These are phyloP conservation scores for Glonium stellatum DNA, from an alignment of 495 filamentous ascomycete species.

Conservation along the genomic window DNA sequence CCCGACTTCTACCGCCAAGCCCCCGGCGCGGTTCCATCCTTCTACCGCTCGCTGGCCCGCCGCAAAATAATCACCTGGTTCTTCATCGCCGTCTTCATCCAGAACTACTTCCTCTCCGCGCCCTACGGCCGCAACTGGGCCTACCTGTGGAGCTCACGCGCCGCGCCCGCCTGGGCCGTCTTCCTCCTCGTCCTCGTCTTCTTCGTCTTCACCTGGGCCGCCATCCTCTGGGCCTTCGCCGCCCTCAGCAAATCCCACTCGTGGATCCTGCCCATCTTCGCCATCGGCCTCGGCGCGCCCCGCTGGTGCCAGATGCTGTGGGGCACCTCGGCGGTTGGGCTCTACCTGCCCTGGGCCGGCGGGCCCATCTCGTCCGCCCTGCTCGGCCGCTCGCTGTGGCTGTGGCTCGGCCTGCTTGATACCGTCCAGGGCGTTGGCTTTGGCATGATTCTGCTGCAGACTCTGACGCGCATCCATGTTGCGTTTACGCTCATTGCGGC, in stretches of 20 bases:
- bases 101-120: constrained; percentile 60
- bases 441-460: constrained; percentile 58
- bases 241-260: constrained; percentile 47
- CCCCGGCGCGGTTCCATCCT: constrained; percentile 59
- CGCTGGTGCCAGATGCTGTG: constrained; percentile 63
- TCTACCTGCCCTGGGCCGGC: constrained; percentile 55
- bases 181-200: constrained; percentile 50
- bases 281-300: constrained; percentile 55
- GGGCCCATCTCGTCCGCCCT: constrained; percentile 44
- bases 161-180: constrained; percentile 48
- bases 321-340: constrained; percentile 50
- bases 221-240: constrained; percentile 44
- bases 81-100: constrained; percentile 55
- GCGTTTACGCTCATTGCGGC: constrained; percentile 49
- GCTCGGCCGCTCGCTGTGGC: constrained; percentile 51
- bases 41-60: constrained; percentile 49
- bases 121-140: constrained; percentile 58
- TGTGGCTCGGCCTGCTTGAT: constrained; percentile 60
- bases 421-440: constrained; percentile 55
- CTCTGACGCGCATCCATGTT: constrained; percentile 55
- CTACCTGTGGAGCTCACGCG: constrained; percentile 50
- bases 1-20: constrained; percentile 61
- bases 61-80: constrained; percentile 57
- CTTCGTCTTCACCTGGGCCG: constrained; percentile 53
- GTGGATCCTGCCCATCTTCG: constrained; percentile 62